Conservation (phyloP, 140 eudicot genomes). For the Cichorium intybus region DNA sequence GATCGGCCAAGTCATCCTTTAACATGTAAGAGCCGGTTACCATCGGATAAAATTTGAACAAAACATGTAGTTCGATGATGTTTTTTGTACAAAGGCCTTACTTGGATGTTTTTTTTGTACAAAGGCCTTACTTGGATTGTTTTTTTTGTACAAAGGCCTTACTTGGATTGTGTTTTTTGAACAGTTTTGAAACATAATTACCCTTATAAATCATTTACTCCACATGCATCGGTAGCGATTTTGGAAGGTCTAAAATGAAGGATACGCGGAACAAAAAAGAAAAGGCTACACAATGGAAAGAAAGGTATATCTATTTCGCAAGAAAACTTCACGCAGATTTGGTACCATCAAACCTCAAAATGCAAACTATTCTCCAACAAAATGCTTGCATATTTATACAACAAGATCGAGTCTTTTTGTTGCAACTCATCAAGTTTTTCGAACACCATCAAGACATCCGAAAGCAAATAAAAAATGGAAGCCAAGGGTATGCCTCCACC, state of each 20-base stretch:
- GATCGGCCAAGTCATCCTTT: too few species aligned
- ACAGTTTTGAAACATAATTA: too few species aligned
- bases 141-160: too few species aligned
- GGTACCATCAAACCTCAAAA: conserved; percentile 7
- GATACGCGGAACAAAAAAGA: conserved; percentile 10
- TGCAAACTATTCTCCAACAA: conserved; percentile 20
- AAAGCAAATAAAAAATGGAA: conserved; percentile 32
- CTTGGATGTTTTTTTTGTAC: too few species aligned
- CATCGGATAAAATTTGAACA: too few species aligned
- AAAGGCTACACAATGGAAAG: conserved; percentile 22
- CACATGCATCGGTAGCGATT: background rate
- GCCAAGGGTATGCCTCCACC: conserved; percentile 26
- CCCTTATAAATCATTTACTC: too few species aligned
- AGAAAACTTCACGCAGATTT: conserved; percentile 29
- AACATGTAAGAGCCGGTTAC: too few species aligned
- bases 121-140: too few species aligned
- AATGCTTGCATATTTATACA: conserved; percentile 23
- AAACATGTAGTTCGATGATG: too few species aligned
- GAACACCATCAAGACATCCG: background rate
- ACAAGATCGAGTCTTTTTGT: conserved; percentile 10
- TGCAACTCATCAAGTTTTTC: conserved; percentile 16
- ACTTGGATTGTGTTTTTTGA: too few species aligned
- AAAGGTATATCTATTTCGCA: conserved; percentile 51
- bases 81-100: too few species aligned
- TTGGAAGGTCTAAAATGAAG: background rate